Base-by-base conservation (phyloP, 345 rosid species). In the Adansonia digitata region DNA sequence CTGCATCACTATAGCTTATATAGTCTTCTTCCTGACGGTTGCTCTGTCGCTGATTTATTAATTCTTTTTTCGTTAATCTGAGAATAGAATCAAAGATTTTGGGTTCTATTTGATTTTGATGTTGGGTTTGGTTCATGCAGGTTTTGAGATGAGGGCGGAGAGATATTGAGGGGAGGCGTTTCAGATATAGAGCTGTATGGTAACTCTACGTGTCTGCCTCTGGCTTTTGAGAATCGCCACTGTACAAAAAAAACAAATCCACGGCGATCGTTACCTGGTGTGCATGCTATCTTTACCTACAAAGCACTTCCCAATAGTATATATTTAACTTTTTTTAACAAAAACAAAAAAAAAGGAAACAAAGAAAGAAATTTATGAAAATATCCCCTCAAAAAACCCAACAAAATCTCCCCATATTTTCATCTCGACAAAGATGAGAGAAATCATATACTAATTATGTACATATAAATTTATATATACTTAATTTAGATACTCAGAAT, bases 61-160 rank as follows among this genome's bases (percentile, higher is more conserved):
- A 17, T 2, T 18, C 0, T 18, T 6, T 34, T 61, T 17, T 7
- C 5, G 42, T 17, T 49, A 63, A 65, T 40, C 69, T 40, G 69
- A 64, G 12, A 26, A n/a, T 3, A 4, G 5, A 55, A 55, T 27
- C 17, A 57, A 11, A n/a, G 62, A 56, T 10, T 56, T 12, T 11
- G 31, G 35, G 18, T 57, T 57, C 26, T 46, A 45, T 65, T 18
- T n/a, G 11, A n/a, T 18, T 11, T 14, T n/a, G 26, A 5, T 43
- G 27, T 51, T 73, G 29, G 69, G 10, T 45, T 75, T 43, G 69
- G 76, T 72, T 76, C 74, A 77, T 76, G 81, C 62, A 77, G 79
- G 73, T 51, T 49, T 78, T 66, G 60, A 26, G 70, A 46, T 43
- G 59, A n/a, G 53, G 8, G 20, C 42, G 13, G 60, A 62, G 12